Base-by-base conservation (phyloP, 2,329 filamentous ascomycete genomes). In the Neopestalotiopsis sp. region DNA sequence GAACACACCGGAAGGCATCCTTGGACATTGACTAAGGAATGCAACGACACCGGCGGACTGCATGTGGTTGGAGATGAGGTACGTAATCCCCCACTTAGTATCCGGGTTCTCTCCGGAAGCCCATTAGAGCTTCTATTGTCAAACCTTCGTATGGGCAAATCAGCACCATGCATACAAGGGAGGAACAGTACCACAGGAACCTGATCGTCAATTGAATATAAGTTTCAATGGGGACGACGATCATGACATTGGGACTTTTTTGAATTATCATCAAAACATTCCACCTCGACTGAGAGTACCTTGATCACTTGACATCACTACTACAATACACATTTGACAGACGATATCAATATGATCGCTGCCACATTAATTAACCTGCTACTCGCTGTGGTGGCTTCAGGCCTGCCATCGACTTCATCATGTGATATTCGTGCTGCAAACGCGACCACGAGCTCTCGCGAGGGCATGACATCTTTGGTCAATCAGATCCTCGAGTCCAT, bases 401-500 rank as follows among this genome's bases (percentile, higher is more conserved):
- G 14, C 10, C 45, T 52, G 0, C 45, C 45, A 24, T 3, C 45
- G 6, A 52, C 45, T 9, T 17, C 2, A 17, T 24, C n/a, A n/a
- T 52, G 45, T 20, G 45, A 52, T 0, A n/a, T n/a, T n/a, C 14
- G 45, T n/a, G 14, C 45, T 52, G 4, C 45, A 52, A 52, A 52
- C 4, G n/a, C 9, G 20, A n/a, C 45, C 17, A n/a, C 17, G 20
- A 52, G 45, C 20, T 38, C 62, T n/a, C 62, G 62, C 7, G 62
- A 65, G 62, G 38, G 42, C 30, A 49, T 65, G 62, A 65, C 62
- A 17, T 34, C n/a, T 1, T 28, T 65, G n/a, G 62, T 65, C 62
- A 65, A n/a, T 17, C 38, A 65, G 24, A 65, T 65, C 20, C 62
- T 65, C 3, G 62, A 65, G 4, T 65, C 62, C 62, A 65, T 65